Conservation (phyloP, 768 basidiomycete genomes). For the Clitopilus passeckerianus region DNA sequence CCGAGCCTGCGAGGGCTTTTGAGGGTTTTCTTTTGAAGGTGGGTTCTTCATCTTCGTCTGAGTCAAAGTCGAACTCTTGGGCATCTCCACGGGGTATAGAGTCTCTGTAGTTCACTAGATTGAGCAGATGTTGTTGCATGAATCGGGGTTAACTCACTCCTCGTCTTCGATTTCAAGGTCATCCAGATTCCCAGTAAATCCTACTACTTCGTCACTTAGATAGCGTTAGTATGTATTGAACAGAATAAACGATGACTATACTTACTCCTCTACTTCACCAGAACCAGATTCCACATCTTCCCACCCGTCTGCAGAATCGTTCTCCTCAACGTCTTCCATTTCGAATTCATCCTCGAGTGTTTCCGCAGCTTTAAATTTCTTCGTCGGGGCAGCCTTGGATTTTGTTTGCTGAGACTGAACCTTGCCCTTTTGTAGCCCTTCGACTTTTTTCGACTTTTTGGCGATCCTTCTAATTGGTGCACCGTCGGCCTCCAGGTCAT, state of each 20-base stretch:
- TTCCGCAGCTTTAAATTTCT: constrained; percentile 21
- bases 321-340: constrained; percentile 9
- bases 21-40: constrained; percentile 45
- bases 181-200: constrained; percentile 30
- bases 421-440: constrained; percentile 40
- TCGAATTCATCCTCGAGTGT: constrained; percentile 7
- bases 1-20: constrained; percentile 47
- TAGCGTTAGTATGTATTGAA: neutral
- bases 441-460: constrained; percentile 23
- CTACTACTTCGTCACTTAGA: constrained; percentile 19
- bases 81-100: constrained; percentile 44
- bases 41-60: constrained; percentile 45
- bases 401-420: constrained; percentile 31
- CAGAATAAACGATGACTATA: constrained; percentile 2
- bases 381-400: constrained; percentile 13
- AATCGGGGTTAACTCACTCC: constrained; percentile 12
- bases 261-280: constrained; percentile 37
- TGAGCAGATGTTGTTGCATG: constrained; percentile 1
- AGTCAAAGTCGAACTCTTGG: constrained; percentile 62
- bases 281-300: constrained; percentile 49
- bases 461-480: constrained; percentile 1
- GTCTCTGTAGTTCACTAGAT: constrained; percentile 30
- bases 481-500: constrained; percentile 10
- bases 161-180: constrained; percentile 48
- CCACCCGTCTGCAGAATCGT: constrained; percentile 48